Base-by-base conservation (phyloP, 2,329 filamentous ascomycete genomes). In the Verticillium dahliae region DNA sequence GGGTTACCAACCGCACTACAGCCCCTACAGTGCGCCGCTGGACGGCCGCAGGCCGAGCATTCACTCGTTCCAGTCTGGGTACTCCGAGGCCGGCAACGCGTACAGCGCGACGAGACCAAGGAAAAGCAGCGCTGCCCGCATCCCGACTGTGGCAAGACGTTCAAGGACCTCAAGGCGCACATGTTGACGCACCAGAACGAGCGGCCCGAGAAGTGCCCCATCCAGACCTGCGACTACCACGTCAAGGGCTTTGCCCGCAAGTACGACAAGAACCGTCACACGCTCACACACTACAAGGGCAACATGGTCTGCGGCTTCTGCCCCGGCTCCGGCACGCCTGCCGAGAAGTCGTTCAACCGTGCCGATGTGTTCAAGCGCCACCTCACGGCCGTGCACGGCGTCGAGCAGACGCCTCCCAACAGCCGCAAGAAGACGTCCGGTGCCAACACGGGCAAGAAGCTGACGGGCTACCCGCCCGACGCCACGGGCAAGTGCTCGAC, bases 261-360 rank as follows among this genome's bases (percentile, higher is more conserved):
- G 77, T 97, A 97, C 73, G 93, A 97, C 80, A 96, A 96, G 83
- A 97, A 97, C 77, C 82, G 93, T 55, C 93, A 97, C 74, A 96
- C 92, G 5, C 77, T 97, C 65, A 97, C 93, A 5, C 93, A 97
- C 74, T 97, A 97, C 84, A 97, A 97, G 78, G 93, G 93, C 50
- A 97, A 91, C 57, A 97, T 97, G 93, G 91, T 97, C 31, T 97
- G 93, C 72, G 92, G 92, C 35, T 97, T 97, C 79, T 97, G 93
- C 70, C 91, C 92, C 1, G 91, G 92, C 38, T 92, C 91, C 34
- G 93, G 93, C 4, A 94, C 92, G 4, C 85, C 92, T 7, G 90
- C 90, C 1, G 93, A 97, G 77, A 97, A 97, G 84, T 94, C 90
- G 66, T 97, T 97, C 74, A 97, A 97, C 79, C 87, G 93, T 61